Evolutionary conservation across 805 yeast genomes (phyloP), one percentile per base, ranked within the genome.

Genomic region (Zygotorulaspora florentina): DNA sequence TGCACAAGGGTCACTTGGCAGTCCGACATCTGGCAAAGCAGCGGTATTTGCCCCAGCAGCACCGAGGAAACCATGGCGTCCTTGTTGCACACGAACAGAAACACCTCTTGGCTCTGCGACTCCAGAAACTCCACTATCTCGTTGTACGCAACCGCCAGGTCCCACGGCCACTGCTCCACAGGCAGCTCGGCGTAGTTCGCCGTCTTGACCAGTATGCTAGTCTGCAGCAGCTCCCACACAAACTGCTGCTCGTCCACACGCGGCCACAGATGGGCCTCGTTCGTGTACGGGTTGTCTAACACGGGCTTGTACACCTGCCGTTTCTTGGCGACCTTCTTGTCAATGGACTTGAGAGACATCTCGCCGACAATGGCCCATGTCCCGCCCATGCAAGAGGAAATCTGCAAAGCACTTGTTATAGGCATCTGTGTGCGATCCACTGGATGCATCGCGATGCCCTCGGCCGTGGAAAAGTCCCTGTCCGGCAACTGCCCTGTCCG

Each of bases 251-350:
- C 74, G 1, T 70, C 56, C 6, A 65, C 65, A 31, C 45, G 60
- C 10, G 69, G 69, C 56, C 68, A 67, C 6, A 77, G 73, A 65
- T 75, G 72, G 8, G 59, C 64, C 8, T 74, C 68, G 40, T 72
- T 72, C 0, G 84, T 75, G 55, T 69, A 81, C 2, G 89, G 87
- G 49, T 79, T 80, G 25, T 81, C 82, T 16, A 83, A 65, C 2
- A 83, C 66, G 0, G 89, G 87, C 60, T 78, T 81, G 63, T 78
- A 79, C 7, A 81, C 79, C 50, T 79, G 81, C 50, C 74, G 71
- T 43, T 76, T 67, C 57, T 72, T 52, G 4, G 58, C 58, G 9
- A 56, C 41, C 23, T 47, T 74, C 51, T 68, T 66, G 41, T 80
- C 84, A 1, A 72, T 48, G 17, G 72, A 74, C 50, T 75, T 79